Conservation (phyloP, 257 asterid species). For the Linderniella brevidens region DNA sequence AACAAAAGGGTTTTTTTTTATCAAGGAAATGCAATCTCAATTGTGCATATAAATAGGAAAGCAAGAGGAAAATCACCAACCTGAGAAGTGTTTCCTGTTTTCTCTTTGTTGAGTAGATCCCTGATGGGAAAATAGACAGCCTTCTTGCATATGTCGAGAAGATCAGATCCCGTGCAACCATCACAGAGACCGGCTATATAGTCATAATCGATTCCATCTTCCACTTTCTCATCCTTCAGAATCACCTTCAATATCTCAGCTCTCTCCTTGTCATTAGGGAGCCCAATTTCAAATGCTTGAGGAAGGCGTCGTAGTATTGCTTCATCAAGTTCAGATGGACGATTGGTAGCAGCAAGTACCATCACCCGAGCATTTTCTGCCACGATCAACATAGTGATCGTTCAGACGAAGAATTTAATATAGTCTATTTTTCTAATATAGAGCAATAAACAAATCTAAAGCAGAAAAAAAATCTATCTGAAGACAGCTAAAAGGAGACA, state of each 20-base stretch:
- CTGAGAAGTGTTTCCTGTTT: slow-evolving; percentile 30
- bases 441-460: neutral
- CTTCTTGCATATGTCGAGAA: slow-evolving; percentile 79
- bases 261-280: slow-evolving; percentile 55
- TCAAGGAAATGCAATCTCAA: neutral
- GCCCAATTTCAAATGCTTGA: slow-evolving; percentile 86
- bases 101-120: slow-evolving; percentile 64
- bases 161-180: slow-evolving; percentile 87
- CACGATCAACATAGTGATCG: neutral
- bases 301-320: slow-evolving; percentile 95
- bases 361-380: slow-evolving; percentile 76
- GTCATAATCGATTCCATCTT: slow-evolving; percentile 45
- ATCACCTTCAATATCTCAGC: slow-evolving; percentile 66
- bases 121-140: slow-evolving; percentile 86
- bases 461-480: neutral
- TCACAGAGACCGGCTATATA: slow-evolving; percentile 55
- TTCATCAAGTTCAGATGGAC: slow-evolving; percentile 97
- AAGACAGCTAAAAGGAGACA: slow-evolving; percentile 12
- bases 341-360: slow-evolving; percentile 97
- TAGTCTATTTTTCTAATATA: no score
- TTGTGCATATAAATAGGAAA: neutral
- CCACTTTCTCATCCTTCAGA: slow-evolving; percentile 63
- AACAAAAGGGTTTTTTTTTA: no score
- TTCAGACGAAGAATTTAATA: no score
- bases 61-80: slow-evolving; percentile 22